These are phyloP conservation scores for Tillandsia fasciculata DNA, from an alignment of 176 grass and related monocot genomes.

Conservation along the genomic window DNA sequence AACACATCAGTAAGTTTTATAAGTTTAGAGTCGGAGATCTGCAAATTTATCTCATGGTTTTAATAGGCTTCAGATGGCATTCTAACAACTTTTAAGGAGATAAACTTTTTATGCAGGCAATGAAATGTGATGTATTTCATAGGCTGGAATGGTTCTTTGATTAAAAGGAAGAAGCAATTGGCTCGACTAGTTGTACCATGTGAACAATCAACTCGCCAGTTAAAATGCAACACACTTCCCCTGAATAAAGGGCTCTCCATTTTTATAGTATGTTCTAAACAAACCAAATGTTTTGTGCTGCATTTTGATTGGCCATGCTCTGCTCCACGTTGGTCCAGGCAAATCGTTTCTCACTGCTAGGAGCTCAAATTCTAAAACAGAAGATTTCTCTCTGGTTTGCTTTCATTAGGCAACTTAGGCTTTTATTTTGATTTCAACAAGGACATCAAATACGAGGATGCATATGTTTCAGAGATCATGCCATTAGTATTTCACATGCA, in stretches of 20 bases:
- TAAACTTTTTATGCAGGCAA: neutral
- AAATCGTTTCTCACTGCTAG: neutral
- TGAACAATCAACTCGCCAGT: too few species aligned
- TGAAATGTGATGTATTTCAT: neutral
- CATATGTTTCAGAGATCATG: neutral
- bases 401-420: neutral
- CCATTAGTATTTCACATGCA: neutral
- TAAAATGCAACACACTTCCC: too few species aligned
- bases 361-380: neutral
- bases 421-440: neutral
- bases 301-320: neutral
- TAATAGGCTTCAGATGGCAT: neutral
- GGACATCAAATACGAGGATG: neutral
- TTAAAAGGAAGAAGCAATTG: too few species aligned
- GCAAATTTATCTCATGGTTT: neutral
- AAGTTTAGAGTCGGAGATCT: neutral
- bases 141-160: too few species aligned
- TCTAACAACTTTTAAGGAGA: constrained; percentile 3
- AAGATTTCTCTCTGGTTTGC: neutral
- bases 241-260: too few species aligned
- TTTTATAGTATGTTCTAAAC: too few species aligned
- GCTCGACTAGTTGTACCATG: too few species aligned
- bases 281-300: constrained; percentile 3
- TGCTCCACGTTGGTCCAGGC: too few species aligned
- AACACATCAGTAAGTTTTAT: neutral